phyloP scores from a whole-genome alignment of 2,329 filamentous ascomycete species.

The Neonectria sp. region DNA sequence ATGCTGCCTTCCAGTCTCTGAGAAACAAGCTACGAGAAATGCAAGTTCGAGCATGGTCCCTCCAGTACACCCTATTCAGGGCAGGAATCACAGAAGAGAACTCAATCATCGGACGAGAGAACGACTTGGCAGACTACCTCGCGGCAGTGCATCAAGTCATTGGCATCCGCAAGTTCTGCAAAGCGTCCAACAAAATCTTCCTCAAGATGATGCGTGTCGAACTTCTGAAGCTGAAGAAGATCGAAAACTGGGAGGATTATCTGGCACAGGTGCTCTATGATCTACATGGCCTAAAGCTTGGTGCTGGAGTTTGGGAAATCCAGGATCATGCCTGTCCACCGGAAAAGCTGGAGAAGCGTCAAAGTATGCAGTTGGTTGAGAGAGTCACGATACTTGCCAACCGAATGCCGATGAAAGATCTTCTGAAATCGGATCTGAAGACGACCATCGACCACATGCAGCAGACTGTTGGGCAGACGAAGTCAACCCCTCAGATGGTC shows the following conservation, averaged over 20 bases:
- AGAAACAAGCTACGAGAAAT: constrained; percentile 86
- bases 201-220: constrained; percentile 91
- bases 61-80: constrained; percentile 86
- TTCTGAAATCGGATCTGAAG: constrained; percentile 92
- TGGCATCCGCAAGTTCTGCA: constrained; percentile 88
- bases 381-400: constrained; percentile 86
- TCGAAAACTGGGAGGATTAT: constrained; percentile 89
- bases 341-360: constrained; percentile 84
- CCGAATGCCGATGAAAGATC: constrained; percentile 89
- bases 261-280: constrained; percentile 89
- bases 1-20: constrained; percentile 67
- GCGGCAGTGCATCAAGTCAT: constrained; percentile 87
- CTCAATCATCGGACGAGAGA: constrained; percentile 75
- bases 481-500: constrained; percentile 84
- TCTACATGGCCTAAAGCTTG: constrained; percentile 84
- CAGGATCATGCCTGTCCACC: constrained; percentile 85
- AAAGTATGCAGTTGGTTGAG: constrained; percentile 86
- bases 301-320: constrained; percentile 75
- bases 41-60: constrained; percentile 88
- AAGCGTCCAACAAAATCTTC: constrained; percentile 87
- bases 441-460: constrained; percentile 94
- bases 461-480: constrained; percentile 84
- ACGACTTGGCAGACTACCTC: constrained; percentile 84
- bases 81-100: constrained; percentile 80
- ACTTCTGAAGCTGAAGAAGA: constrained; percentile 80